These are phyloP conservation scores for Lactarius tabidus DNA, from an alignment of 768 basidiomycete genomes.

Conservation along the genomic window DNA sequence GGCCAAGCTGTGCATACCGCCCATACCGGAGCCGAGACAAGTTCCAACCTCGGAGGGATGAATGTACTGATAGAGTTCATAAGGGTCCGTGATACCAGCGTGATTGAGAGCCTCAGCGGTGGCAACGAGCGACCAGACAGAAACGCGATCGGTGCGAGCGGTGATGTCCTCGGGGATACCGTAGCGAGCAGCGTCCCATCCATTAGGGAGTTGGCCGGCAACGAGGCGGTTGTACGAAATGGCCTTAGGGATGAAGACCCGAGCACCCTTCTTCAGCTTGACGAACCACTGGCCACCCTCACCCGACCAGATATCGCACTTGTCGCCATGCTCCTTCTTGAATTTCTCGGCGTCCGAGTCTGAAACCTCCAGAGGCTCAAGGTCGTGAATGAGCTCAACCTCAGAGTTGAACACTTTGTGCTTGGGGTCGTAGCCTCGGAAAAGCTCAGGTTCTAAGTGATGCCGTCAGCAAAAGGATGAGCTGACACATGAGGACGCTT, in stretches of 20 bases:
- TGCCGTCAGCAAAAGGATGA: background rate
- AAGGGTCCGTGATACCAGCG: constrained; percentile 97
- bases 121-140: constrained; percentile 92
- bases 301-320: constrained; percentile 91
- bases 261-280: constrained; percentile 98
- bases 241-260: constrained; percentile 89
- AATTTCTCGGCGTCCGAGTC: constrained; percentile 90
- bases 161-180: constrained; percentile 97
- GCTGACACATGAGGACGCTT: constrained; percentile 8
- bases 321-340: constrained; percentile 95
- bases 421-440: constrained; percentile 97
- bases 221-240: constrained; percentile 93
- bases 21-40: constrained; percentile 95
- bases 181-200: constrained; percentile 94
- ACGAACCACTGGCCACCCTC: constrained; percentile 96
- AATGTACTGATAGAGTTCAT: constrained; percentile 94
- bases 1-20: constrained; percentile 83
- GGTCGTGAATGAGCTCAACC: constrained; percentile 91
- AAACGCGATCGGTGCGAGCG: constrained; percentile 87
- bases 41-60: constrained; percentile 97
- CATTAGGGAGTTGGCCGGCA: constrained; percentile 94
- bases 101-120: constrained; percentile 94
- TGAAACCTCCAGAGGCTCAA: constrained; percentile 92
- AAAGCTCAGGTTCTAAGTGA: constrained; percentile 84
- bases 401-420: constrained; percentile 98